These are phyloP conservation scores for Crepidotus sp. DNA, from an alignment of 1,284 basidiomycete genomes.

Conservation along the genomic window DNA sequence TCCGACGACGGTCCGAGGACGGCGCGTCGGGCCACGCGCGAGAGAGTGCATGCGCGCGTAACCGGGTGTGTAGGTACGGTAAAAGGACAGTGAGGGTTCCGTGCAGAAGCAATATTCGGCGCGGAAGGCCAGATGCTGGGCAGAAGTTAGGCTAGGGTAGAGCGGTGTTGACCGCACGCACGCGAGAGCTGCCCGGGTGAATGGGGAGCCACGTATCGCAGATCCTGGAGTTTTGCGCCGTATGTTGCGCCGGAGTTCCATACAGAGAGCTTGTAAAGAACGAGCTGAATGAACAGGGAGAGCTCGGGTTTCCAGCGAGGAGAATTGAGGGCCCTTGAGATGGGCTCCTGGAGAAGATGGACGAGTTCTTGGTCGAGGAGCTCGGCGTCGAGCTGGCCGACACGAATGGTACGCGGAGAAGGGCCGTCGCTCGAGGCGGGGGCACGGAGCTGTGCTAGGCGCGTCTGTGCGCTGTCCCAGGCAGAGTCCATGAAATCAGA, in stretches of 20 bases:
- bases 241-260: slow-evolving; percentile 82
- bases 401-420: slow-evolving; percentile 52
- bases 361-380: slow-evolving; percentile 88
- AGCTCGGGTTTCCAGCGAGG: slow-evolving; percentile 78
- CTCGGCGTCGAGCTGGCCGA: slow-evolving; percentile 90
- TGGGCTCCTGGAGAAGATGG: slow-evolving; percentile 75
- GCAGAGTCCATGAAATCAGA: slow-evolving; percentile 44
- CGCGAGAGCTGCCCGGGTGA: slow-evolving; percentile 24
- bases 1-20: slow-evolving; percentile 63
- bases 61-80: slow-evolving; percentile 70
- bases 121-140: slow-evolving; percentile 55
- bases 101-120: slow-evolving; percentile 56
- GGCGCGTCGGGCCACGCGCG: slow-evolving; percentile 87
- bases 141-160: slow-evolving; percentile 17
- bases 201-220: slow-evolving; percentile 45
- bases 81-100: slow-evolving; percentile 68
- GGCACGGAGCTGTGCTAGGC: slow-evolving; percentile 38
- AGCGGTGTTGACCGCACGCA: slow-evolving; percentile 23
- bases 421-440: slow-evolving; percentile 24
- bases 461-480: slow-evolving; percentile 53
- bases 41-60: slow-evolving; percentile 72
- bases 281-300: slow-evolving; percentile 63
- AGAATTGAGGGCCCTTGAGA: slow-evolving; percentile 65
- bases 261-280: slow-evolving; percentile 79
- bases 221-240: slow-evolving; percentile 85